Percentiles rank a stretch among this genome's conserved stretches.
Evolutionary conservation across 2,329 filamentous ascomycete genomes (phyloP).

Genomic region (Pochonia chlamydosporia): DNA sequence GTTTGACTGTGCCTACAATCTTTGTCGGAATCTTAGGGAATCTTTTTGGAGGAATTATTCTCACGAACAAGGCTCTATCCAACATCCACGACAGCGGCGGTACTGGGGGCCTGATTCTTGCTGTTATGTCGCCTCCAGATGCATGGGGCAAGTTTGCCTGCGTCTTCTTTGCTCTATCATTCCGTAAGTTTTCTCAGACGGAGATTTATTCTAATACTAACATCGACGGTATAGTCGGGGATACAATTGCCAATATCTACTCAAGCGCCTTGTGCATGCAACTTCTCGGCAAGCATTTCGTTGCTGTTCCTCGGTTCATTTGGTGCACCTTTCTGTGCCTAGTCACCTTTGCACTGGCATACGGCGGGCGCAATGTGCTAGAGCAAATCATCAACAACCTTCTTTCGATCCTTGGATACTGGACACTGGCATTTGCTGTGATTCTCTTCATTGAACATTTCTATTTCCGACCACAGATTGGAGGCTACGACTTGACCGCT

Average conservation of each 20-base stretch:
- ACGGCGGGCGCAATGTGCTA: conserved; percentile 14
- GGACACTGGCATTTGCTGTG: conserved; percentile 15
- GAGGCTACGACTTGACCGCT: conserved; percentile 12
- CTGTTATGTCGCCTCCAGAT: conserved; percentile 7
- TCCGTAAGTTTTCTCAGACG: conserved; percentile 2
- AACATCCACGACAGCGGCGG: not conserved
- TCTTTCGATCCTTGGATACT: conserved; percentile 15
- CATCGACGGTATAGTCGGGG: conserved; percentile 1
- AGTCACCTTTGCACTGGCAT: conserved; percentile 14
- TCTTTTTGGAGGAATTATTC: conserved; percentile 5
- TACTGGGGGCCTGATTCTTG: conserved; percentile 4
- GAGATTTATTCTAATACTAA: too few species aligned
- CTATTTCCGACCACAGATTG: conserved; percentile 12
- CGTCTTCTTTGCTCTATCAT: conserved; percentile 6
- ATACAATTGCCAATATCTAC: conserved; percentile 14
- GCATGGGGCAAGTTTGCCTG: conserved; percentile 6
- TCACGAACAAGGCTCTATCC: not conserved
- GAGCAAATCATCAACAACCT: conserved; percentile 15
- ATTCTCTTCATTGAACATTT: conserved; percentile 15
- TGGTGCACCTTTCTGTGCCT: conserved; percentile 13
- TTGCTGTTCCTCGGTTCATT: conserved; percentile 9
- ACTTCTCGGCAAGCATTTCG: conserved; percentile 14
- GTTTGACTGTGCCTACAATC: conserved; percentile 11
- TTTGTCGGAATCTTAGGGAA: conserved; percentile 13
- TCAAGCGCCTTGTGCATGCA: conserved; percentile 15